Percentiles rank a stretch among this genome's conserved stretches.
phyloP scores from a whole-genome alignment of 768 basidiomycete species.

The Auriscalpium vulgare region DNA sequence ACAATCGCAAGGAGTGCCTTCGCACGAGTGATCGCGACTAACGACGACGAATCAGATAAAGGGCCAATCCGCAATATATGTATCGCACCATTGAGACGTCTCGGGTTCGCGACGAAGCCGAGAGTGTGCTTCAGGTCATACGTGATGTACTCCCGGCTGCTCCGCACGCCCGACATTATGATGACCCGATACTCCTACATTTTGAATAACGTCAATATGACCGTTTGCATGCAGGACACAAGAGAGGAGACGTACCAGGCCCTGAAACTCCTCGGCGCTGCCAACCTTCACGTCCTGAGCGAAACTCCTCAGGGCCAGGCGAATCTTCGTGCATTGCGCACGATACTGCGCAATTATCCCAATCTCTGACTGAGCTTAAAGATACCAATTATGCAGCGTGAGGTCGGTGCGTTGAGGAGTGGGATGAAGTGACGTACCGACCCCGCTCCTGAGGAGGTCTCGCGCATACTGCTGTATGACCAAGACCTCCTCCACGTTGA shows the following conservation, averaged over 20 bases:
- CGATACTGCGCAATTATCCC: conserved; percentile 58
- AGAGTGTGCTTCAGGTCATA: conserved; percentile 21
- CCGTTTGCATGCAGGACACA: conserved; percentile 23
- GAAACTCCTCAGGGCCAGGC: conserved; percentile 24
- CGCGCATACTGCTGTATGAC: conserved; percentile 42
- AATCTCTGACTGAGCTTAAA: conserved; percentile 38
- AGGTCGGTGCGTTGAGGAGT: neutral
- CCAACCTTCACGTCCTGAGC: conserved; percentile 44
- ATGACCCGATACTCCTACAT: conserved; percentile 31
- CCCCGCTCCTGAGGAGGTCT: conserved; percentile 20
- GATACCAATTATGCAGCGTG: neutral
- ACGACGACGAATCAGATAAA: neutral
- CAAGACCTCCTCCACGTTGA: conserved; percentile 53
- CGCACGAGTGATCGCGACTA: conserved; percentile 57
- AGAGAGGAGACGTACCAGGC: conserved; percentile 20
- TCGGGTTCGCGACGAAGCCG: conserved; percentile 22
- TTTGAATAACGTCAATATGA: too few relatives aligned
- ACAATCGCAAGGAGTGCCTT: conserved; percentile 52
- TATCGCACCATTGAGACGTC: conserved; percentile 22
- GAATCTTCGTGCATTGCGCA: conserved; percentile 47
- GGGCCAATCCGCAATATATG: neutral
- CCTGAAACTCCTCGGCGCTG: conserved; percentile 62
- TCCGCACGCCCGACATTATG: conserved; percentile 34
- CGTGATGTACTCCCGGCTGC: conserved; percentile 22
- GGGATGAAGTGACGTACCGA: conserved; percentile 22